Evolutionary conservation across 306 rosid species (phyloP).

Genomic region (Lotus japonicus): DNA sequence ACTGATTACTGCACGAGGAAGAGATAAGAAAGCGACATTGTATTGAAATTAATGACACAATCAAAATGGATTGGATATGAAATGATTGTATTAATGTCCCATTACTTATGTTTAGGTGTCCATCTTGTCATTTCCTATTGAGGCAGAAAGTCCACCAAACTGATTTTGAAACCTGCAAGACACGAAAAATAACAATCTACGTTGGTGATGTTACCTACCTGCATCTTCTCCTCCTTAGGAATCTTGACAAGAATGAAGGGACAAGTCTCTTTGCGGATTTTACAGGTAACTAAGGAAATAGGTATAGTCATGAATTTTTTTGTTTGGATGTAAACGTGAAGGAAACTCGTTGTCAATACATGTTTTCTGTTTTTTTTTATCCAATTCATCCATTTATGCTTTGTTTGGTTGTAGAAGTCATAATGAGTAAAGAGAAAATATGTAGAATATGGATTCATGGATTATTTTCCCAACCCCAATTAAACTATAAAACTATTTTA

Average conservation of each 20-base stretch:
- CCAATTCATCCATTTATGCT: no score
- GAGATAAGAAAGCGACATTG: neutral
- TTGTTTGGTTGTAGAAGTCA: no score
- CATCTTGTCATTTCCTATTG: neutral
- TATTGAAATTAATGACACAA: neutral
- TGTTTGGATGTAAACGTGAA: neutral
- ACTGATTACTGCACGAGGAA: neutral
- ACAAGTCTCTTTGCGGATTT: neutral
- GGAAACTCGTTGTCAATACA: neutral
- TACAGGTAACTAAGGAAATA: neutral
- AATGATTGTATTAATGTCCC: neutral
- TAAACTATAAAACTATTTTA: no score
- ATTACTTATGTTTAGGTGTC: neutral
- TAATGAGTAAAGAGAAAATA: no score
- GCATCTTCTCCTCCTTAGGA: neutral
- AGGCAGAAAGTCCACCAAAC: constrained; percentile 9
- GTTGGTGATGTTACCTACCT: neutral
- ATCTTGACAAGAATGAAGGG: neutral
- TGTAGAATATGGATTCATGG: no score
- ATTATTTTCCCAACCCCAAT: no score
- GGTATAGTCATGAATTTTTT: neutral
- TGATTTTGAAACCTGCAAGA: neutral
- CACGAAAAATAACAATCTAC: neutral
- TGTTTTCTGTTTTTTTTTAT: no score
- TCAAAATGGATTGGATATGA: constrained; percentile 8